Percentiles rank a stretch among this genome's conserved stretches.
Conservation (phyloP, 129 eudicot species). For the Calendula officinalis region DNA sequence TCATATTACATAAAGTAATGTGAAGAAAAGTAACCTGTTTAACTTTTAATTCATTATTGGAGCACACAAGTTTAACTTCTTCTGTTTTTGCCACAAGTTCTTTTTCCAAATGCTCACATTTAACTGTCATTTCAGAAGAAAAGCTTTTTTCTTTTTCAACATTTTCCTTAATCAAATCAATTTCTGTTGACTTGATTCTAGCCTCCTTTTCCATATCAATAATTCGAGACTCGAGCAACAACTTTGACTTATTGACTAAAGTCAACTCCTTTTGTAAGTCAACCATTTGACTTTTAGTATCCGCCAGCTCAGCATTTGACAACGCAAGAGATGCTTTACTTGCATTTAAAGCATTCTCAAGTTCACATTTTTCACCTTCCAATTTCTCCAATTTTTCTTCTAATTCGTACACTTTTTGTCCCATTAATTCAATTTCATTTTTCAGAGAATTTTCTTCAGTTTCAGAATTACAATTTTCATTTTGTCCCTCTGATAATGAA, state of each 20-base stretch:
- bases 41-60: constrained; percentile 47
- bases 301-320: constrained; percentile 41
- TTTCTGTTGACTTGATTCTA: constrained; percentile 41
- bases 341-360: constrained; percentile 43
- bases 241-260: constrained; percentile 48
- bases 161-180: constrained; percentile 44
- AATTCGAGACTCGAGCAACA: constrained; percentile 50
- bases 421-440: constrained; percentile 54
- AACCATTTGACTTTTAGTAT: constrained; percentile 39
- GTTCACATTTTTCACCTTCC: constrained; percentile 60
- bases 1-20: background rate
- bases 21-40: constrained; percentile 53
- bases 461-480: constrained; percentile 37
- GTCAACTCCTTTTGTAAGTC: constrained; percentile 58
- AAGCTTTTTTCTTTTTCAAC: constrained; percentile 42
- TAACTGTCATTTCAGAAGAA: constrained; percentile 42
- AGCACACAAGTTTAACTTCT: constrained; percentile 34
- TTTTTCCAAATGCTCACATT: constrained; percentile 47
- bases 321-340: constrained; percentile 39
- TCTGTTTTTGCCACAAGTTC: constrained; percentile 30
- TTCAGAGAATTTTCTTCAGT: constrained; percentile 40
- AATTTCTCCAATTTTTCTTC: constrained; percentile 50
- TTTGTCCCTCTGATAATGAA: constrained; percentile 50
- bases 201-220: constrained; percentile 46
- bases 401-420: constrained; percentile 38